Percentiles rank a stretch among this genome's conserved stretches.
These are phyloP conservation scores for Thecaphora thlaspeos DNA, from an alignment of 1,284 basidiomycete genomes.

Conservation along the genomic window DNA sequence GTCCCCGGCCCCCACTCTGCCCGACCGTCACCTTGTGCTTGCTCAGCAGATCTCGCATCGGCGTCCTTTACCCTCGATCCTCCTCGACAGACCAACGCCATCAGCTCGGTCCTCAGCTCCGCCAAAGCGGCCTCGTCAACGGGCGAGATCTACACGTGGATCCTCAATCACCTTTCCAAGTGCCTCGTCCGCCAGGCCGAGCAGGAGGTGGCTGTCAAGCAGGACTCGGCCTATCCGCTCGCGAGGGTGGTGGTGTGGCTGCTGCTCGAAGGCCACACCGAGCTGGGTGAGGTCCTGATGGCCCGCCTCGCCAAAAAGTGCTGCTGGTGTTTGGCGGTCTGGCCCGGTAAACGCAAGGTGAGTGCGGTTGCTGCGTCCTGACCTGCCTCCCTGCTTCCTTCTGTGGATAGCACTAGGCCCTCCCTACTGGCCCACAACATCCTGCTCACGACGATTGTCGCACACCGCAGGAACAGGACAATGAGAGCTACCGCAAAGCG, in stretches of 20 bases:
- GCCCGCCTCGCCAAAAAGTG: slow-evolving; percentile 78
- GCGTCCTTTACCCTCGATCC: no score
- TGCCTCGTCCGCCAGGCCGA: slow-evolving; percentile 88
- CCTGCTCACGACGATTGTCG: no score
- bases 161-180: slow-evolving; percentile 83
- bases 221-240: slow-evolving; percentile 78
- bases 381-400: not conserved
- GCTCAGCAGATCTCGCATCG: no score
- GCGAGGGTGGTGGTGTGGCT: slow-evolving; percentile 74
- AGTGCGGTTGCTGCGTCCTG: no score
- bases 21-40: no score
- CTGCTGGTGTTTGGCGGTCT: slow-evolving; percentile 64
- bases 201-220: slow-evolving; percentile 86
- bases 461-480: slow-evolving; percentile 55
- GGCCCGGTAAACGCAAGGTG: slow-evolving; percentile 46
- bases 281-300: slow-evolving; percentile 75
- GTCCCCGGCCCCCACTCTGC: slow-evolving; percentile 48
- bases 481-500: slow-evolving; percentile 67
- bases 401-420: no score
- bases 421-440: no score
- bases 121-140: slow-evolving; percentile 55
- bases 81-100: slow-evolving; percentile 69
- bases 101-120: slow-evolving; percentile 64
- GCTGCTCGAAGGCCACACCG: slow-evolving; percentile 63
- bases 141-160: slow-evolving; percentile 67